phyloP scores from a whole-genome alignment of 306 rosid species.

The Nissolia schottii region DNA sequence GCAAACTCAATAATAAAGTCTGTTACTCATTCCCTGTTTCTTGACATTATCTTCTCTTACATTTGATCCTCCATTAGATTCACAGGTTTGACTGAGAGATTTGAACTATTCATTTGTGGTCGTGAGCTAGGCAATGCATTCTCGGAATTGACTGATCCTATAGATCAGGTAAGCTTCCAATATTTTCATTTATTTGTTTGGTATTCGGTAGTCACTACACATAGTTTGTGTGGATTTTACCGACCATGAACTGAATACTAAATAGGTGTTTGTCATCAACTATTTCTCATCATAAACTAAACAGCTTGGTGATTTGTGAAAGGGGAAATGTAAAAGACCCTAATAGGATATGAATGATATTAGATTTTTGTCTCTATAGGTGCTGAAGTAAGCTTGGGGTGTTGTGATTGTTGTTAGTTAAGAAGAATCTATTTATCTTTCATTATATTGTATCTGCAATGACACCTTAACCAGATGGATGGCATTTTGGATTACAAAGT shows the following conservation, averaged over 20 bases:
- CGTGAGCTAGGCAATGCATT: conserved; percentile 98
- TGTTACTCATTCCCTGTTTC: background rate
- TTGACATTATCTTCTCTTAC: conserved; percentile 19
- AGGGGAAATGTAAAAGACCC: background rate
- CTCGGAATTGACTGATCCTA: conserved; percentile 94
- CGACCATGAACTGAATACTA: background rate
- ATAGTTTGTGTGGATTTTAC: background rate
- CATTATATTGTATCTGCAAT: background rate
- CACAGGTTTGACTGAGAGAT: conserved; percentile 84
- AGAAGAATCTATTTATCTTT: background rate
- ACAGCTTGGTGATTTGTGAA: background rate
- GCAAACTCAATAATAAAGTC: conserved; percentile 9
- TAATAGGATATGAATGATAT: background rate
- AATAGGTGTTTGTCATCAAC: conserved; percentile 6
- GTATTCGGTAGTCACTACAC: background rate
- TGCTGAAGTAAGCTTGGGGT: background rate
- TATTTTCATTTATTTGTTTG: background rate
- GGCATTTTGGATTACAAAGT: background rate
- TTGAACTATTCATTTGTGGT: conserved; percentile 94
- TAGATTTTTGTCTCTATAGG: background rate
- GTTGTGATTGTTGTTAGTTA: background rate
- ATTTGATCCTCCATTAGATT: conserved; percentile 43
- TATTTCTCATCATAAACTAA: background rate
- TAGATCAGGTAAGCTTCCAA: conserved; percentile 74
- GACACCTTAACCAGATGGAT: conserved; percentile 7